Evolutionary conservation across 176 grass and related monocot species (phyloP), one percentile per base, ranked within the genome.

Genomic region (Juncus effusus): DNA sequence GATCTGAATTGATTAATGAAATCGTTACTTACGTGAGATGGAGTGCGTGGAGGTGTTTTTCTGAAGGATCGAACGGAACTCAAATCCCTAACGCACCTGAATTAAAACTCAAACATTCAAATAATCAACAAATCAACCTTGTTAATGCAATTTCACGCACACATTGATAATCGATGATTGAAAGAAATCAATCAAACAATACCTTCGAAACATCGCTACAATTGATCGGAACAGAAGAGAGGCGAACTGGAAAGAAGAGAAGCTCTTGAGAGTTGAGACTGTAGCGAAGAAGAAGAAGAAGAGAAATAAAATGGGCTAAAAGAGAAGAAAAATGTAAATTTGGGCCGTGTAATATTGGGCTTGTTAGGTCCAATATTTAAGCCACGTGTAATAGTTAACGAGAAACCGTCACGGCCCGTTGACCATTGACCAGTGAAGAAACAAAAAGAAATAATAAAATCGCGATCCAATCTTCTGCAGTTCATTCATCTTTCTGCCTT

Each of bases 21-120:
- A 51, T 35, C 39, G 6, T 36, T 15, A 62, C 72, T 44, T 64
- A 78, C 94, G 85, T 99, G 88, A 38, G 75, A n/a, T 63, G 79
- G 52, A 74, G 83, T 84, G 37, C 80, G 82, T 62, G 80, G 79
- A 72, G 55, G 69, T 16, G 77, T 77, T 73, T 78, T 82, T 53
- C 54, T 28, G 49, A 86, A 61, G 67, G 83, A 58, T 69, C 65
- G 83, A 63, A 64, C 79, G 6, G 73, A 56, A 61, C 62, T 77
- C 65, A 99, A 71, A 89, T 89, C 85, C 69, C 83, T 64, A 69
- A 84, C 14, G 78, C 80, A 93, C 85, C 94, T 99, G 80, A 69
- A 73, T 50, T 54, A 55, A 53, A 42, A 13, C 42, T 60, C 38
- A 9, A 72, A 72, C 40, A 72, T 57, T 60, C 38, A 9, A 72